phyloP scores from a whole-genome alignment of 169 alveolate species.

The Eimeria tenella region DNA sequence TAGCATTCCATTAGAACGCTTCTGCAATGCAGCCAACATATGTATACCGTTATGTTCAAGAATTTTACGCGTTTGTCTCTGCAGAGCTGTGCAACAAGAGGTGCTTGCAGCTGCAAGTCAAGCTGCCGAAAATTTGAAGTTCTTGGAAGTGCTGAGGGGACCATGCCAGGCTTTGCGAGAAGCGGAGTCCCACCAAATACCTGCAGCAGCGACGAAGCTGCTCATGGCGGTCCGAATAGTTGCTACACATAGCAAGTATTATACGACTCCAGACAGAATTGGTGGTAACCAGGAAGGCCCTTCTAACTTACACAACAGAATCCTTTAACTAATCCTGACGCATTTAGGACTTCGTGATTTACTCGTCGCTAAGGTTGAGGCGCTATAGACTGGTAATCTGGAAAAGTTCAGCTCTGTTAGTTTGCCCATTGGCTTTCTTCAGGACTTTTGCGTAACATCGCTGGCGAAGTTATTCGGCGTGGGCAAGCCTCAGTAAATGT shows the following conservation, averaged over 20 bases:
- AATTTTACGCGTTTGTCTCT: neutral
- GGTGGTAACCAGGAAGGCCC: constrained; percentile 71
- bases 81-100: constrained; percentile 88
- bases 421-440: constrained; percentile 80
- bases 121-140: constrained; percentile 92
- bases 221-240: constrained; percentile 94
- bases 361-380: too few relatives aligned
- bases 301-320: neutral
- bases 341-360: too few relatives aligned
- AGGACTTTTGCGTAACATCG: constrained; percentile 93
- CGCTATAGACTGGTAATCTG: too few relatives aligned
- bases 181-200: constrained; percentile 92
- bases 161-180: constrained; percentile 92
- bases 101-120: constrained; percentile 90
- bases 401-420: too few relatives aligned
- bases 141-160: constrained; percentile 89
- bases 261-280: constrained; percentile 92
- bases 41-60: neutral
- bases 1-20: neutral
- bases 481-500: constrained; percentile 93
- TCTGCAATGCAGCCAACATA: too few relatives aligned
- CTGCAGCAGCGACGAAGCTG: constrained; percentile 90
- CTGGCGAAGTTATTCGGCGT: constrained; percentile 93
- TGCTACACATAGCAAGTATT: constrained; percentile 91
- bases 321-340: neutral